These are phyloP conservation scores for Coemansia pectinata DNA, from an alignment of 192 early-diverging fungal species.

Conservation along the genomic window DNA sequence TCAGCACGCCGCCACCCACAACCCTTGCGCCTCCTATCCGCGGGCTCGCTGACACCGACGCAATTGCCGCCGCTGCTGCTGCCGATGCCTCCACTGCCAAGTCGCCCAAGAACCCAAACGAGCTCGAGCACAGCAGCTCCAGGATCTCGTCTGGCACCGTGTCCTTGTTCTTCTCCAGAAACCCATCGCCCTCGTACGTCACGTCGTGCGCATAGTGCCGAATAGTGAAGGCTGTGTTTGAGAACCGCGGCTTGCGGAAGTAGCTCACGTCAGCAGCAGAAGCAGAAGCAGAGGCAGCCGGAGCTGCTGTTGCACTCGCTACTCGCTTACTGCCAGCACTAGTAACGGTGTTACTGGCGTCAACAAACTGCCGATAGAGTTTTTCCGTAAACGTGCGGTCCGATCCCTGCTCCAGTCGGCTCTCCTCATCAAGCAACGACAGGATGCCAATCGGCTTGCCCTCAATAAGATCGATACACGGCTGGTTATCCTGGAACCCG, in stretches of 20 bases:
- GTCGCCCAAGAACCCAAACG: slow-evolving; percentile 37
- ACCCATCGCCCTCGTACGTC: slow-evolving; percentile 92
- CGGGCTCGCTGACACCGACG: slow-evolving; percentile 10
- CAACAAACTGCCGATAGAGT: slow-evolving; percentile 44
- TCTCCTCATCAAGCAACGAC: slow-evolving; percentile 85
- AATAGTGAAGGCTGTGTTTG: slow-evolving; percentile 86
- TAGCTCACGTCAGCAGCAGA: slow-evolving; percentile 21
- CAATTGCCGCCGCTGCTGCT: not conserved
- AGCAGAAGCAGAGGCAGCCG: not conserved
- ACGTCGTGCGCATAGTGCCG: slow-evolving; percentile 96
- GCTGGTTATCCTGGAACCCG: slow-evolving; percentile 98
- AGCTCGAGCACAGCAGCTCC: slow-evolving; percentile 48
- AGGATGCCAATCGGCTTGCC: slow-evolving; percentile 88
- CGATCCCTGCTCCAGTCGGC: slow-evolving; percentile 51
- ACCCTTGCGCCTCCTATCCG: slow-evolving; percentile 9
- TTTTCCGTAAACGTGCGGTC: slow-evolving; percentile 55
- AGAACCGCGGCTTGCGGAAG: slow-evolving; percentile 95
- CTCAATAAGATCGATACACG: slow-evolving; percentile 98
- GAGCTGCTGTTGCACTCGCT: not conserved
- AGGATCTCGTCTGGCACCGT: slow-evolving; percentile 87
- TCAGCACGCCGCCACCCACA: slow-evolving; percentile 19
- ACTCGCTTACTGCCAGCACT: not conserved
- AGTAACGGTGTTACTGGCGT: not conserved
- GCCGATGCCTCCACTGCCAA: slow-evolving; percentile 13
- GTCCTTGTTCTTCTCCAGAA: slow-evolving; percentile 98